Evolutionary conservation across 768 basidiomycete genomes (phyloP).

Genomic region (Brasilioporus rufonigricans): DNA sequence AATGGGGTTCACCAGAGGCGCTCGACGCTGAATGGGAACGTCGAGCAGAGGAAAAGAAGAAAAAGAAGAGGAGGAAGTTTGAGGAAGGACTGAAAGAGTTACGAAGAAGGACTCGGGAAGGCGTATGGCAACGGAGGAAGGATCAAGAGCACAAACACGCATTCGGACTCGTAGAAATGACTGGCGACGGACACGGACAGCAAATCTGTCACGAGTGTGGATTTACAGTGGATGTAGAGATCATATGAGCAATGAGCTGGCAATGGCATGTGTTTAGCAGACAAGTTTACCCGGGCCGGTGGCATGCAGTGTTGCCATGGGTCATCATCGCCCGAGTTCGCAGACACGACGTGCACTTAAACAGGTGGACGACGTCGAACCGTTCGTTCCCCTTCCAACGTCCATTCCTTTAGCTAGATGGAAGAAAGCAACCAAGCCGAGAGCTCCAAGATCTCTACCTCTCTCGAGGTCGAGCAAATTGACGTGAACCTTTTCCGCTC

Average conservation of each 20-base stretch:
- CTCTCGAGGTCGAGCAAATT: slow-evolving; percentile 75
- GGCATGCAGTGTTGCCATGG: not conserved
- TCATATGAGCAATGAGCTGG: slow-evolving; percentile 59
- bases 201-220: slow-evolving; percentile 90
- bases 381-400: not conserved
- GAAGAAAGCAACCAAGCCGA: slow-evolving; percentile 50
- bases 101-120: slow-evolving; percentile 80
- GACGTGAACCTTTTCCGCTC: slow-evolving; percentile 79
- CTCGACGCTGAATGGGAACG: slow-evolving; percentile 85
- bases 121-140: slow-evolving; percentile 83
- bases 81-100: slow-evolving; percentile 86
- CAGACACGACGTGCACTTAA: not conserved
- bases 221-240: slow-evolving; percentile 87
- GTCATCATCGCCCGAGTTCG: not conserved
- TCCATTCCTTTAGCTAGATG: slow-evolving; percentile 20
- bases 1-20: slow-evolving; percentile 94
- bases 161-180: slow-evolving; percentile 61
- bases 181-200: slow-evolving; percentile 51
- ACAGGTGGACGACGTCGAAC: no score
- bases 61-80: slow-evolving; percentile 92
- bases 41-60: slow-evolving; percentile 77
- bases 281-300: not conserved
- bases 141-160: slow-evolving; percentile 88
- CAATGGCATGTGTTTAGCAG: not conserved
- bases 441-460: slow-evolving; percentile 65